Evolutionary conservation across 805 yeast species (phyloP).

Genomic region (Starmera quercuum): DNA sequence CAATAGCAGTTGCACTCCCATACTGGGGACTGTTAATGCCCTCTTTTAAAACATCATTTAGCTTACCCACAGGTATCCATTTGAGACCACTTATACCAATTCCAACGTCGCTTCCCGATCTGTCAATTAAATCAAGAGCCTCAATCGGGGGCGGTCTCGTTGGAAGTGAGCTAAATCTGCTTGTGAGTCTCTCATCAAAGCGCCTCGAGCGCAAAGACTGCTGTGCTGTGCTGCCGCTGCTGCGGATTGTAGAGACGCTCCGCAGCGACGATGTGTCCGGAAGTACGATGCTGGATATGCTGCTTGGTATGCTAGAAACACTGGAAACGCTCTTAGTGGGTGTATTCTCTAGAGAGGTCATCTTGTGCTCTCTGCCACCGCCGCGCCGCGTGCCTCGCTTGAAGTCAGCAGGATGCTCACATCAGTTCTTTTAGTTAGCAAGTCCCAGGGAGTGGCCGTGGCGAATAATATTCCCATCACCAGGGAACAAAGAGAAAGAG

Average conservation of each 20-base stretch:
- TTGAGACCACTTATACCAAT: constrained; percentile 7
- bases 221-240: not conserved
- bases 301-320: too few relatives aligned
- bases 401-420: too few relatives aligned
- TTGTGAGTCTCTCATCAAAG: constrained; percentile 15
- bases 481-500: too few relatives aligned
- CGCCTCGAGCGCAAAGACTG: constrained; percentile 1
- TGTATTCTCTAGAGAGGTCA: too few relatives aligned
- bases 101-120: not conserved
- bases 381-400: too few relatives aligned
- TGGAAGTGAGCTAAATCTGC: constrained; percentile 10
- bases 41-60: constrained; percentile 29
- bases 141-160: constrained; percentile 3
- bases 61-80: constrained; percentile 34
- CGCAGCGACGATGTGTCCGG: not conserved
- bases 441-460: too few relatives aligned
- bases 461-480: too few relatives aligned
- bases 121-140: not conserved
- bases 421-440: too few relatives aligned
- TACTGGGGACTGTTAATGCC: constrained; percentile 21
- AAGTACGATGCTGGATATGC: too few relatives aligned
- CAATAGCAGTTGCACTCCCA: constrained; percentile 45
- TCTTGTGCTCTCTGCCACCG: too few relatives aligned
- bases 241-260: too few relatives aligned
- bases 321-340: too few relatives aligned